These are phyloP conservation scores for Microbotryum intermedium DNA, from an alignment of 1,284 basidiomycete species.

Conservation along the genomic window DNA sequence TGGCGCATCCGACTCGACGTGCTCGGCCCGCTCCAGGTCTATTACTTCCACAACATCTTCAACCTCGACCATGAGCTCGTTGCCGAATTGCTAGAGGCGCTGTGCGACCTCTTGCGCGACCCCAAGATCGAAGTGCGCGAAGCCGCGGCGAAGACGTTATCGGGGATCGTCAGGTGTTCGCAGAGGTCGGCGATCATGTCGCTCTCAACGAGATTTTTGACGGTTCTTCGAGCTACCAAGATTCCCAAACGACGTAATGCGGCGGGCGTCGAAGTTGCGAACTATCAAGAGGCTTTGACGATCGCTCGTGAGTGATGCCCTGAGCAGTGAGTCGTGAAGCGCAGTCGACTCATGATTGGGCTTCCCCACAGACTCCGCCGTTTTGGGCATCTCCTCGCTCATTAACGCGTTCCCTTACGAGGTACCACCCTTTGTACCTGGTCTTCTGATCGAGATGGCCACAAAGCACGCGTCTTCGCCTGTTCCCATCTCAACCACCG, in stretches of 20 bases:
- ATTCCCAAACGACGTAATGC: slow-evolving; percentile 61
- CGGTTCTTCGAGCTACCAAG: slow-evolving; percentile 53
- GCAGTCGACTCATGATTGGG: not conserved
- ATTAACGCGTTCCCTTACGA: slow-evolving; percentile 77
- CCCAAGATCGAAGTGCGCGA: slow-evolving; percentile 90
- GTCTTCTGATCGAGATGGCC: slow-evolving; percentile 67
- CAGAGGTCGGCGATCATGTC: slow-evolving; percentile 79
- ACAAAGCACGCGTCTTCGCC: slow-evolving; percentile 80
- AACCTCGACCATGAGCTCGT: slow-evolving; percentile 27
- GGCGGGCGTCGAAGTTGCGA: slow-evolving; percentile 47
- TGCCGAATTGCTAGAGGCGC: slow-evolving; percentile 36
- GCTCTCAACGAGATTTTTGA: slow-evolving; percentile 73
- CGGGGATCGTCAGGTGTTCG: slow-evolving; percentile 84
- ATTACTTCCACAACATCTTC: slow-evolving; percentile 72
- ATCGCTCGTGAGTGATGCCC: slow-evolving; percentile 57
- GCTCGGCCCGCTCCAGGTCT: slow-evolving; percentile 56
- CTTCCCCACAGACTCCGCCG: slow-evolving; percentile 44
- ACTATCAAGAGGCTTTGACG: slow-evolving; percentile 64
- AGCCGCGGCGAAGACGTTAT: slow-evolving; percentile 81
- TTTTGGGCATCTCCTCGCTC: slow-evolving; percentile 73
- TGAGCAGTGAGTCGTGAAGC: slow-evolving; percentile 1
- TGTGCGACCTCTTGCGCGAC: slow-evolving; percentile 74
- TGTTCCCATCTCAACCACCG: slow-evolving; percentile 58
- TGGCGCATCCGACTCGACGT: slow-evolving; percentile 46
- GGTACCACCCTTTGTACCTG: slow-evolving; percentile 74